phyloP scores from a whole-genome alignment of 2,329 filamentous ascomycete genomes.

The Pseudofabraea citricarpa region DNA sequence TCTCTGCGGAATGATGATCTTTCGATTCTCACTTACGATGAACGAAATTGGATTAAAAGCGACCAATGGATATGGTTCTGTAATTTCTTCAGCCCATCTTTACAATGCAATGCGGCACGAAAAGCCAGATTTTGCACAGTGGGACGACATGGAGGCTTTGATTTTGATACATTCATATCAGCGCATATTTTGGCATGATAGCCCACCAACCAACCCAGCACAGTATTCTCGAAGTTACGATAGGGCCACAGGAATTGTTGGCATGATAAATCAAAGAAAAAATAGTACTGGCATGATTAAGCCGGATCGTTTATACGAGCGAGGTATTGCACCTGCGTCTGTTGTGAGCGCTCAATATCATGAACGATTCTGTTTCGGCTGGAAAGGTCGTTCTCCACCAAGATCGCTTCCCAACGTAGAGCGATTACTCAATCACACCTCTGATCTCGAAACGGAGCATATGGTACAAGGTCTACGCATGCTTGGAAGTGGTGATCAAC shows the following conservation, averaged over 20 bases:
- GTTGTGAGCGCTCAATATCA: conserved; percentile 3
- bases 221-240: conserved; percentile 6
- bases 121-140: conserved; percentile 4
- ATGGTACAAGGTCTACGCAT: neutral
- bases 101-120: conserved; percentile 12
- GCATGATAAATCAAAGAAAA: conserved; percentile 3
- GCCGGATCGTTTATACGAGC: neutral
- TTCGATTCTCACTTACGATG: conserved; percentile 9
- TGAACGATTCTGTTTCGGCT: neutral
- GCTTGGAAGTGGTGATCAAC: neutral
- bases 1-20: conserved; percentile 12
- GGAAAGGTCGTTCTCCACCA: neutral
- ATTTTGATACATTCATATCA: conserved; percentile 10
- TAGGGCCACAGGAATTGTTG: conserved; percentile 3
- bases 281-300: neutral
- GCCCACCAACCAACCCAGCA: conserved; percentile 1
- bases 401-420: conserved; percentile 7
- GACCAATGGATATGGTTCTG: conserved; percentile 6
- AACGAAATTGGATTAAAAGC: conserved; percentile 8
- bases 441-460: neutral
- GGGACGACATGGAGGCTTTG: conserved; percentile 14
- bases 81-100: conserved; percentile 9
- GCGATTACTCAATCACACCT: conserved; percentile 3
- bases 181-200: conserved; percentile 5
- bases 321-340: conserved; percentile 6